Conservation (phyloP, 2,329 filamentous ascomycete genomes). For the Sporothrix pallida region DNA sequence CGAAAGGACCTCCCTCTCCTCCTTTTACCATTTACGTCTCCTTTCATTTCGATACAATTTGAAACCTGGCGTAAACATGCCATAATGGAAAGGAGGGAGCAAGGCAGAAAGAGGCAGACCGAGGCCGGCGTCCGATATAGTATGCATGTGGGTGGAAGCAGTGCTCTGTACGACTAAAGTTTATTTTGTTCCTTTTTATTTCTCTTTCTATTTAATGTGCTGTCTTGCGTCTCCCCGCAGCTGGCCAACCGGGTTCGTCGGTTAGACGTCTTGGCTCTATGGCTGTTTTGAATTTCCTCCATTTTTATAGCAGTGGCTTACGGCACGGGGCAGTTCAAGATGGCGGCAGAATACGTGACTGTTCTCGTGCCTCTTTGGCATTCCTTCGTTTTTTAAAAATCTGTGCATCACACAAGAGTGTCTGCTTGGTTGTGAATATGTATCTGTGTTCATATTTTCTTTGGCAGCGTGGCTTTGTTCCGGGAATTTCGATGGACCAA, state of each 20-base stretch:
- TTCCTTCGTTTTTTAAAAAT: not conserved
- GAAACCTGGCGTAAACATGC: conserved; percentile 7
- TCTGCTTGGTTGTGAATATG: too few species aligned
- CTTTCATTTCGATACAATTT: not conserved
- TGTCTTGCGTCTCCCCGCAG: not conserved
- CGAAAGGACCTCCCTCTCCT: conserved; percentile 20
- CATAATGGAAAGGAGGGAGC: not conserved
- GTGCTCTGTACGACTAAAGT: too few species aligned
- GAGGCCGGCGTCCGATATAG: conserved; percentile 7
- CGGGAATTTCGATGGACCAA: too few species aligned
- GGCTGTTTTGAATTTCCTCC: conserved; percentile 5
- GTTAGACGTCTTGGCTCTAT: conserved; percentile 25
- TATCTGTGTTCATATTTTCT: too few species aligned
- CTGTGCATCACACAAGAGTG: too few species aligned
- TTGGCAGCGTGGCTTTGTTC: too few species aligned
- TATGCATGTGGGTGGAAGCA: not conserved
- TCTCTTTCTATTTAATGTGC: too few species aligned
- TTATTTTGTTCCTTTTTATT: too few species aligned
- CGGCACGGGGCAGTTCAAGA: not conserved
- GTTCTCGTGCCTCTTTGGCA: not conserved
- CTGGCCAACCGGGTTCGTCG: conserved; percentile 27
- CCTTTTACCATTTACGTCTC: not conserved
- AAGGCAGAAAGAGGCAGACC: not conserved
- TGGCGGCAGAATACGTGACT: not conserved
- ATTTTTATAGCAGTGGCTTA: not conserved